Conservation (phyloP, 257 asterid species). For the Rubia yunnanensis region DNA sequence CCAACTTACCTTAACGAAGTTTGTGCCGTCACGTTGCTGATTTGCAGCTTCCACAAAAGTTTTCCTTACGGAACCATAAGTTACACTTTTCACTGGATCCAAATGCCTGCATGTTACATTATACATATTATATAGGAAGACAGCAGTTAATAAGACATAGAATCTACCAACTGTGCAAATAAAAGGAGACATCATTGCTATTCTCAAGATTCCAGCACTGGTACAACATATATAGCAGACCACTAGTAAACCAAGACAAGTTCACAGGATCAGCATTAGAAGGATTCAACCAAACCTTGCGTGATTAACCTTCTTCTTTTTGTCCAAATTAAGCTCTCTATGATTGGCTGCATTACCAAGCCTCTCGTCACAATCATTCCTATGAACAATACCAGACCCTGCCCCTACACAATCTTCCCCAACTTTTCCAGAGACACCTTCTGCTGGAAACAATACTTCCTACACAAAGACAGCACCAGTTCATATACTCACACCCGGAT, state of each 20-base stretch:
- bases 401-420: slow-evolving; percentile 32
- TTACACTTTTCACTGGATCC: not conserved
- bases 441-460: slow-evolving; percentile 51
- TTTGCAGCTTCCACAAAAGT: not conserved
- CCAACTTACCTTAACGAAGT: slow-evolving; percentile 6
- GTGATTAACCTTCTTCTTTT: slow-evolving; percentile 16
- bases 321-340: slow-evolving; percentile 21
- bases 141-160: not conserved
- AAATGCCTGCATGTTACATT: not conserved
- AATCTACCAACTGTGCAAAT: not conserved
- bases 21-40: slow-evolving; percentile 1
- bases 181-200: not conserved
- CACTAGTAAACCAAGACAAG: no score
- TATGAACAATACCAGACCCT: slow-evolving; percentile 19
- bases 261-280: not conserved
- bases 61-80: not conserved
- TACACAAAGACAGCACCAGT: slow-evolving; percentile 21
- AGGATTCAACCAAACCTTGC: slow-evolving; percentile 28
- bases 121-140: not conserved
- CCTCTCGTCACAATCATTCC: slow-evolving; percentile 20
- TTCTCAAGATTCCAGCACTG: not conserved
- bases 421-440: slow-evolving; percentile 35
- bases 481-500: not conserved
- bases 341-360: slow-evolving; percentile 22
- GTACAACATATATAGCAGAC: not conserved